A percentile compares a stretch with the other conserved stretches of the same genome.
phyloP scores from a whole-genome alignment of 148 eudicot genomes.

The Salicornia ramosissima region DNA sequence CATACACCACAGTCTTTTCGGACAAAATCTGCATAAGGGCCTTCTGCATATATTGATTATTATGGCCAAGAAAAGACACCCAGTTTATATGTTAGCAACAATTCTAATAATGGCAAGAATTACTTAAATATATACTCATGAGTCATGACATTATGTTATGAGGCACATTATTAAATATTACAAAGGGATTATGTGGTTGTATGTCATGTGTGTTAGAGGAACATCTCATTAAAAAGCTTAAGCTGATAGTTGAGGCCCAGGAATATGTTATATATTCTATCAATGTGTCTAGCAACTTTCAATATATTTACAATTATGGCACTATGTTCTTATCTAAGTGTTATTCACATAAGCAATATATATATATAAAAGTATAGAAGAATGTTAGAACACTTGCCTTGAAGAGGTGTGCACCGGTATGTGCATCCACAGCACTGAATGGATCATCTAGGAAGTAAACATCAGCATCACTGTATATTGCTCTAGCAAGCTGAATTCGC shows the following conservation, averaged over 20 bases:
- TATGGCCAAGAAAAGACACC: neutral
- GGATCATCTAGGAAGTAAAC: constrained; percentile 91
- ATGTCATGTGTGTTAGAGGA: too few relatives aligned
- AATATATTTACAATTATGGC: too few relatives aligned
- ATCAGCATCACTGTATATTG: constrained; percentile 69
- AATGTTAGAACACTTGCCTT: constrained; percentile 39
- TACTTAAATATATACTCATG: neutral
- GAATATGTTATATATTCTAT: too few relatives aligned
- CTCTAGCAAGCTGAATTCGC: constrained; percentile 83
- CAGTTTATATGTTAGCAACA: neutral
- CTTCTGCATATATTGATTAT: constrained; percentile 41
- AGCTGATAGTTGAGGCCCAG: too few relatives aligned
- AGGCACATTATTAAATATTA: too few relatives aligned
- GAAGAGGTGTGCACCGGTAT: constrained; percentile 84
- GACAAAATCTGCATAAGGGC: constrained; percentile 55
- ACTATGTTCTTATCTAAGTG: too few relatives aligned
- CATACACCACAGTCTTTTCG: constrained; percentile 70
- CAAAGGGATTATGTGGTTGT: too few relatives aligned
- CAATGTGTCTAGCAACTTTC: too few relatives aligned
- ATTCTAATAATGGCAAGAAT: neutral
- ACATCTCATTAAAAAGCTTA: too few relatives aligned
- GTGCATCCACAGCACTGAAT: constrained; percentile 97
- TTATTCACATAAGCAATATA: too few relatives aligned
- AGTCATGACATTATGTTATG: too few relatives aligned
- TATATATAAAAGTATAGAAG: too few relatives aligned